These are phyloP conservation scores for Fusarium falciforme DNA, from an alignment of 2,329 filamentous ascomycete species.

Conservation along the genomic window DNA sequence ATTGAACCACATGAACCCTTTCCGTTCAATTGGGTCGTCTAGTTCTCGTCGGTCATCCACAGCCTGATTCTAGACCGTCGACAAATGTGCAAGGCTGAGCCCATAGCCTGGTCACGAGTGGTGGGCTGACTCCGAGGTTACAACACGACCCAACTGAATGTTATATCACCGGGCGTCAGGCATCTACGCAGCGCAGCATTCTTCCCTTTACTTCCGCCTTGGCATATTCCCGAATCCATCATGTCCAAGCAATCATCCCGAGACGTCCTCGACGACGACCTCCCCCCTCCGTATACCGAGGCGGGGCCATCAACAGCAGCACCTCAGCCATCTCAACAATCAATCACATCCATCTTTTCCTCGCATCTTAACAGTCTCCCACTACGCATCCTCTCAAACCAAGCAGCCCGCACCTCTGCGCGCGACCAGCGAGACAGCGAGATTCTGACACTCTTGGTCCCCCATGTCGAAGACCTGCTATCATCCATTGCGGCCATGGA, in stretches of 20 bases:
- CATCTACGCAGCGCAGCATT: background rate
- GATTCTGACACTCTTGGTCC: conserved; percentile 53
- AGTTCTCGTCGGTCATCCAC: conserved; percentile 1
- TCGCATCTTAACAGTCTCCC: conserved; percentile 53
- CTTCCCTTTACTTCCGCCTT: conserved; percentile 4
- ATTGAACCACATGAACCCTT: conserved; percentile 7
- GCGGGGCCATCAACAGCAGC: conserved; percentile 24
- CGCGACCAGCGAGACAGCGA: conserved; percentile 53
- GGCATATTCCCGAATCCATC: background rate
- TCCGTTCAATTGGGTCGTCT: background rate
- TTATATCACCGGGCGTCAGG: conserved; percentile 15
- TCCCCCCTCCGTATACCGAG: conserved; percentile 42
- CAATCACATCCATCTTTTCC: conserved; percentile 46
- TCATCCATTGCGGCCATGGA: conserved; percentile 50
- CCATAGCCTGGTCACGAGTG: background rate
- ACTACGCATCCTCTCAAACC: conserved; percentile 50
- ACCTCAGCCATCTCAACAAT: conserved; percentile 1
- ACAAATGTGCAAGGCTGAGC: conserved; percentile 29
- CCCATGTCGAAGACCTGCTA: conserved; percentile 56
- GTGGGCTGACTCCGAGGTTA: conserved; percentile 17
- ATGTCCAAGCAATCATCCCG: conserved; percentile 18
- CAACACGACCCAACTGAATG: background rate
- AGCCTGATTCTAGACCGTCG: background rate
- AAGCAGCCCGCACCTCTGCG: conserved; percentile 47
- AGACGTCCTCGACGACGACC: conserved; percentile 26